A percentile compares a stretch with the other conserved stretches of the same genome.
Conservation (phyloP, 768 basidiomycete genomes). For the Suillus hirtellus region DNA sequence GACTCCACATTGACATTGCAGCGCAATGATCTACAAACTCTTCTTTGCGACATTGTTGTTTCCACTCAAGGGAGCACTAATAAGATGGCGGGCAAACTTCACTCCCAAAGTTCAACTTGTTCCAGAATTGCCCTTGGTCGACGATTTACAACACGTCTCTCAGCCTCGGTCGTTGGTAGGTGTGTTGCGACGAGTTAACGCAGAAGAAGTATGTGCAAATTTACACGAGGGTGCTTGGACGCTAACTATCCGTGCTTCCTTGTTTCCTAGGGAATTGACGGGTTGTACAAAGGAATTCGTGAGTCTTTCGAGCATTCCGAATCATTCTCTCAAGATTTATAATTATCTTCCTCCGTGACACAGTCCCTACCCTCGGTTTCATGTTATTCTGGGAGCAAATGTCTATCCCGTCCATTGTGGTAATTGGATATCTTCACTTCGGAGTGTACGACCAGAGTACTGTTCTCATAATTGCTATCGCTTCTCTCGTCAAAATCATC, state of each 20-base stretch:
- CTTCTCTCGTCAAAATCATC: background rate
- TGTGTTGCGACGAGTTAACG: background rate
- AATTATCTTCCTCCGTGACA: background rate
- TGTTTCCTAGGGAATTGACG: slow-evolving; percentile 1
- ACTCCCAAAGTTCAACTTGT: background rate
- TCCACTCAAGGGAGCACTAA: slow-evolving; percentile 7
- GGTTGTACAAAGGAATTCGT: background rate
- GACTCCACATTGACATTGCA: background rate
- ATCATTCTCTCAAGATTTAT: background rate
- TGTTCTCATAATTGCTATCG: background rate
- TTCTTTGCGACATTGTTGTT: slow-evolving; percentile 1
- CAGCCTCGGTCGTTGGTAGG: background rate
- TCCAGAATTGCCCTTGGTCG: background rate
- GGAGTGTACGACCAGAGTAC: background rate
- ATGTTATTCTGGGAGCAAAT: background rate
- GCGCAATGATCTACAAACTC: background rate
- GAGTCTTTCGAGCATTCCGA: background rate
- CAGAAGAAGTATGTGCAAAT: slow-evolving; percentile 2
- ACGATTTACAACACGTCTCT: background rate
- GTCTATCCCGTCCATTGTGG: background rate
- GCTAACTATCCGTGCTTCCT: background rate
- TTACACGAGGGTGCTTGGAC: background rate
- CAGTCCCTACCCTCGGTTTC: slow-evolving; percentile 10
- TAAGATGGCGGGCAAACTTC: slow-evolving; percentile 9
- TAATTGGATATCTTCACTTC: slow-evolving; percentile 5